Evolutionary conservation across 345 rosid genomes (phyloP), one percentile per base, ranked within the genome.

Genomic region (Eucalyptus lansdowneana): DNA sequence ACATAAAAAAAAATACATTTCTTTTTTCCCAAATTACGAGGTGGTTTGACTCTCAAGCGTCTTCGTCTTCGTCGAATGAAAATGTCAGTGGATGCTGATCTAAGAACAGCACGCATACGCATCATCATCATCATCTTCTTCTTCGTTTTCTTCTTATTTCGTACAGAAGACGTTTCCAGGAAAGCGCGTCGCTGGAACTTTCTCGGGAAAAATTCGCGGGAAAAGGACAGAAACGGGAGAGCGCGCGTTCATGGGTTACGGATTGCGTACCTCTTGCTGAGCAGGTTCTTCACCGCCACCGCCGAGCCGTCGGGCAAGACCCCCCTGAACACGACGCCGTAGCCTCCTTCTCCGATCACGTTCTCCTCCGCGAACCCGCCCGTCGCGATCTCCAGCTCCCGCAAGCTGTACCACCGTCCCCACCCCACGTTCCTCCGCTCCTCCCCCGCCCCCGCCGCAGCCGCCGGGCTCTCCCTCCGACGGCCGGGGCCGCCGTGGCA

Each of bases 301-400:
- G 96, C 94, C 8, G 98, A 96, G 45, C 96, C 97, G 50, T 97
- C 99, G 10, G 88, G 87, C 91, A 98, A 91, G 22, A 94, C 93
- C 40, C 98, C 99, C 90, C 95, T 92, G 87, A 91, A 97, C 58
- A 97, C 99, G 90, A 97, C 67, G 6, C 99, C 99, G 87, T 97
- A 97, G 3, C 99, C 99, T 31, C 99, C 99, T 93, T 97, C 99
- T 8, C 99, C 99, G 92, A 98, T 92, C 88, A 97, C 95, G 86
- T 91, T 97, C 92, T 94, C 98, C 91, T 93, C 97, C 50, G 96
- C 87, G 72, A 98, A 98, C 40, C 96, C 97, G 89, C 94, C 92
- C 15, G 99, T 98, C 91, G 99, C 99, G 80, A 88, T 83, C 92
- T 98, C 97, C 69, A 98, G 97, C 96, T 98, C 99, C 93, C 87